These are phyloP conservation scores for Acer negundo DNA, from an alignment of 345 rosid species.

Conservation along the genomic window DNA sequence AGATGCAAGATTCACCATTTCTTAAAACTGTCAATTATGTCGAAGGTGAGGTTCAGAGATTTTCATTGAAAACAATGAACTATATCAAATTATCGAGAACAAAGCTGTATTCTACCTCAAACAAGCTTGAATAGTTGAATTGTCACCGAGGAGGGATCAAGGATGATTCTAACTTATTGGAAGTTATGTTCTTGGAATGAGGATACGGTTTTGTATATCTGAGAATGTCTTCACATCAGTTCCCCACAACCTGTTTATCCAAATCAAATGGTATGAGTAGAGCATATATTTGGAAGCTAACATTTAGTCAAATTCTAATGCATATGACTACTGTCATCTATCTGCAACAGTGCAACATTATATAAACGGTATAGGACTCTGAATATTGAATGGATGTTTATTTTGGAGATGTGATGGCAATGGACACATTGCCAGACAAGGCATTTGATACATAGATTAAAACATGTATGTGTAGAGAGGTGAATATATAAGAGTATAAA, in stretches of 20 bases:
- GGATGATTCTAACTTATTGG: background rate
- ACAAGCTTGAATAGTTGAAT: background rate
- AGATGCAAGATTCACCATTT: background rate
- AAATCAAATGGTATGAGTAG: background rate
- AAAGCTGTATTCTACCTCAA: background rate
- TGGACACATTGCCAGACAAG: background rate
- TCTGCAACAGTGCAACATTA: background rate
- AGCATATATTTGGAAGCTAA: background rate
- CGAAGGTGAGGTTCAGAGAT: background rate
- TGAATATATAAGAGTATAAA: background rate
- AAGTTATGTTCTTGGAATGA: constrained; percentile 33
- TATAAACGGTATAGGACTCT: background rate
- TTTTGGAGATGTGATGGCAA: background rate
- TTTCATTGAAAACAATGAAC: background rate
- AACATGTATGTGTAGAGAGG: background rate
- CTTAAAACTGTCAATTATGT: background rate
- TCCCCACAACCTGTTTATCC: constrained; percentile 77
- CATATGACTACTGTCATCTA: background rate
- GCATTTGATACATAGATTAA: background rate
- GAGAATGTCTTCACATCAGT: constrained; percentile 65
- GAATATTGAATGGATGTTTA: background rate
- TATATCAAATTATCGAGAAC: background rate
- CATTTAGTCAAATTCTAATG: background rate
- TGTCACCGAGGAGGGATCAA: background rate
- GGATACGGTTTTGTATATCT: constrained; percentile 54